Base-by-base conservation (phyloP, 768 basidiomycete genomes). In the Porpolomopsis calyptriformis region DNA sequence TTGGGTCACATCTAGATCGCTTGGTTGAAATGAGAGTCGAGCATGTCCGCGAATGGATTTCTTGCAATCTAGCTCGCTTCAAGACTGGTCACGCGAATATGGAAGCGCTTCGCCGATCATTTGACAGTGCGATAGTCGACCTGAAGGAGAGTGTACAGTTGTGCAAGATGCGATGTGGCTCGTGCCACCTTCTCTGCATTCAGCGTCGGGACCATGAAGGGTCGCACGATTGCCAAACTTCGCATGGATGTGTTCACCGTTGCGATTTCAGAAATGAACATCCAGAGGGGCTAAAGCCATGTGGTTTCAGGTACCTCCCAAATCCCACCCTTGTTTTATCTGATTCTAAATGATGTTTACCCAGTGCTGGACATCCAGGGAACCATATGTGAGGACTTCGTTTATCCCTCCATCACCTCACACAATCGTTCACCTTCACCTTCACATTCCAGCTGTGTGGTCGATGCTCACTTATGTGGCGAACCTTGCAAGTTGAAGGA, bases 341-440 rank as follows among this genome's bases (percentile, higher is more conserved):
- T 25, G 18, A 22, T 24, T 23, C 14, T 12, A 43, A 11, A 40
- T 45, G n/a, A 52, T 37, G 6, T 23, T 11, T 35, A 26, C 44
- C 2, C n/a, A 80, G 78, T n/a, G 78, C 77, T 24, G 80, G 79
- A 0, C 78, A 81, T 49, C 56, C 68, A 18, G 76, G 74, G 11
- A 63, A 60, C 8, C 78, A 80, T 50, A 66, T 77, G 79, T 78
- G 71, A 53, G 9, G 22, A 43, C 24, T 41, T 16, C 20, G 23
- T 16, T 10, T 12, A 24, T 39, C 38, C 4, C 9, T 39, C 35
- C 14, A 19, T 2, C 3, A n/a, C n/a, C n/a, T n/a, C n/a, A n/a
- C n/a, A n/a, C n/a, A n/a, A n/a, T 45, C 1, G 23, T 9, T 23
- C 38, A 12, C 3, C 6, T 49, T 8, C 31, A 16, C 7, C 44